Evolutionary conservation across 2,329 filamentous ascomycete genomes (phyloP).

Genomic region (Cladosporium sp.): DNA sequence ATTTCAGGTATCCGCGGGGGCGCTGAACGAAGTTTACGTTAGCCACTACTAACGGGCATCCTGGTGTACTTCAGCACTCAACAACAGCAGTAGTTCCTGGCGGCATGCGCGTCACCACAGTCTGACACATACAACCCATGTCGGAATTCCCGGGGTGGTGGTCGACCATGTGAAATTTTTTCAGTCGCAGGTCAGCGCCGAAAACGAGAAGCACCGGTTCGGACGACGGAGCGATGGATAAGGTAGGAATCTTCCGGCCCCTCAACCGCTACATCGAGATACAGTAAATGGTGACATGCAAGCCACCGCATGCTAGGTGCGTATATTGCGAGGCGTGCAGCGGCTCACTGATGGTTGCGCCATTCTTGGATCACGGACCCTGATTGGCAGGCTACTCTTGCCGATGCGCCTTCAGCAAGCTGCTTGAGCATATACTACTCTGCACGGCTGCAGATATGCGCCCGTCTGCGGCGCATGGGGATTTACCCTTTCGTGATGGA

Average conservation of each 20-base stretch:
- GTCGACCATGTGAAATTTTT: slow-evolving; percentile 2
- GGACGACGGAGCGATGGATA: background rate
- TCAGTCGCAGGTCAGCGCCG: background rate
- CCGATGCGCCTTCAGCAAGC: background rate
- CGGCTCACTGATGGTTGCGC: slow-evolving; percentile 7
- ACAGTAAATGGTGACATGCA: background rate
- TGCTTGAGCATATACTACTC: slow-evolving; percentile 5
- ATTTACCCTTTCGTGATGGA: background rate
- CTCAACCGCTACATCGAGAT: background rate
- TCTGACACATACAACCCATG: background rate
- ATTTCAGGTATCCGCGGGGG: background rate
- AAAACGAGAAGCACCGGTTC: background rate
- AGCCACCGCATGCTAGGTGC: background rate
- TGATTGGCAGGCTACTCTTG: background rate
- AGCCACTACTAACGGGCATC: background rate
- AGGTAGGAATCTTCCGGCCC: background rate
- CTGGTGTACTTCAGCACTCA: background rate
- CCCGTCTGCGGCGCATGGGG: background rate
- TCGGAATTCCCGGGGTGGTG: background rate
- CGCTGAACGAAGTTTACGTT: background rate
- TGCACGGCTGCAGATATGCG: slow-evolving; percentile 8
- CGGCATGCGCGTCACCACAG: background rate
- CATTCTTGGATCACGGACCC: background rate
- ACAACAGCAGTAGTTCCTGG: background rate
- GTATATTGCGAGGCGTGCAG: slow-evolving; percentile 3